Conservation (phyloP, 116 monocot species). For the Iris pallida region DNA sequence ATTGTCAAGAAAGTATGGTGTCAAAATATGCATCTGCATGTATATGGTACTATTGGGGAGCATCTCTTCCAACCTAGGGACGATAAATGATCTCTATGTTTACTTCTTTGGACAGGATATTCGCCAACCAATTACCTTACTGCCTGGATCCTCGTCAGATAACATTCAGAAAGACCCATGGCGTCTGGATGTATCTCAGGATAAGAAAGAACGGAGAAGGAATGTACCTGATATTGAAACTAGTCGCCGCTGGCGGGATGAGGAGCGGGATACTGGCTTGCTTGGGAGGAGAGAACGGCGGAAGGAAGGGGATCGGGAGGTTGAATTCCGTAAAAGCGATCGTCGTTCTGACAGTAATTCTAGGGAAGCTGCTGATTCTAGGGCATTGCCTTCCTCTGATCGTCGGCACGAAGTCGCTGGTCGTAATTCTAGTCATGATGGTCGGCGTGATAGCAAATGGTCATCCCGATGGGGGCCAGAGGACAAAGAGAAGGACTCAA, state of each 20-base stretch:
- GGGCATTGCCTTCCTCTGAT: conserved; percentile 34
- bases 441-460: conserved; percentile 81
- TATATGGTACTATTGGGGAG: no score
- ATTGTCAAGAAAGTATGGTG: no score
- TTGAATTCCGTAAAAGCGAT: conserved; percentile 55
- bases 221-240: conserved; percentile 44
- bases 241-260: conserved; percentile 80
- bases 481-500: conserved; percentile 58
- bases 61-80: no score
- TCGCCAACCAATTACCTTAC: conserved; percentile 18
- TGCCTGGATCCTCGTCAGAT: conserved; percentile 31
- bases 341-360: conserved; percentile 46
- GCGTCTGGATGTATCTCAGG: conserved; percentile 50
- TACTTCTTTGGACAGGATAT: conserved; percentile 30
- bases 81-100: neutral
- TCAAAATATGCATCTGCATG: no score
- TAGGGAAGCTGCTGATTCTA: conserved; percentile 51
- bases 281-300: conserved; percentile 74
- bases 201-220: conserved; percentile 79
- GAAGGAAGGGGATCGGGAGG: conserved; percentile 70
- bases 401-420: conserved; percentile 45
- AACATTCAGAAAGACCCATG: conserved; percentile 51
- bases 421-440: conserved; percentile 46
- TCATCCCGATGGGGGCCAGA: conserved; percentile 95
- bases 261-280: conserved; percentile 83